A percentile compares a stretch with the other conserved stretches of the same genome.
These are phyloP conservation scores for Fusarium anthophilum DNA, from an alignment of 2,329 filamentous ascomycete species.

Conservation along the genomic window DNA sequence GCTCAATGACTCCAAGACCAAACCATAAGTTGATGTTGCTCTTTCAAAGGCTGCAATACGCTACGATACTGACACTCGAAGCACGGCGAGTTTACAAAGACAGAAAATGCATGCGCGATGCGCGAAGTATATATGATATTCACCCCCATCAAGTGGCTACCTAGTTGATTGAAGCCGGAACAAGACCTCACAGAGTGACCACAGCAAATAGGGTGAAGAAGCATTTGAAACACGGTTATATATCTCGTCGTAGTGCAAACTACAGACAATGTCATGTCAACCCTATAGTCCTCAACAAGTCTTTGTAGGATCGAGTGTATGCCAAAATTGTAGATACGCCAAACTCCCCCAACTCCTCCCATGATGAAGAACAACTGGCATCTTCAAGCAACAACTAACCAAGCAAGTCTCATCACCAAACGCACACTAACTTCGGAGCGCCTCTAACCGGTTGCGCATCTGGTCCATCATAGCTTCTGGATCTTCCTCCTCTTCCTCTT, in stretches of 20 bases:
- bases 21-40: neutral
- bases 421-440: constrained; percentile 77
- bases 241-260: neutral
- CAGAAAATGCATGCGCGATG: neutral
- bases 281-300: neutral
- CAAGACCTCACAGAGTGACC: no score
- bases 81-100: neutral
- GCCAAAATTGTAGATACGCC: constrained; percentile 32
- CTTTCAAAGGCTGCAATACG: neutral
- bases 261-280: neutral
- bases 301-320: constrained; percentile 24
- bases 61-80: neutral
- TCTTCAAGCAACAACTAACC: neutral
- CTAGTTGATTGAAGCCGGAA: neutral
- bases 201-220: neutral
- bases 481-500: constrained; percentile 75
- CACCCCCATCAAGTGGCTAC: neutral
- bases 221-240: neutral
- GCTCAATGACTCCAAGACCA: neutral
- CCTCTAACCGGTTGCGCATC: constrained; percentile 92
- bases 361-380: constrained; percentile 26
- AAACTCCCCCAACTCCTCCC: constrained; percentile 34
- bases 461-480: constrained; percentile 91
- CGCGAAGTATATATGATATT: neutral
- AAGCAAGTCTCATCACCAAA: neutral